phyloP scores from a whole-genome alignment of 345 rosid genomes.

The Odontarrhena argentea region DNA sequence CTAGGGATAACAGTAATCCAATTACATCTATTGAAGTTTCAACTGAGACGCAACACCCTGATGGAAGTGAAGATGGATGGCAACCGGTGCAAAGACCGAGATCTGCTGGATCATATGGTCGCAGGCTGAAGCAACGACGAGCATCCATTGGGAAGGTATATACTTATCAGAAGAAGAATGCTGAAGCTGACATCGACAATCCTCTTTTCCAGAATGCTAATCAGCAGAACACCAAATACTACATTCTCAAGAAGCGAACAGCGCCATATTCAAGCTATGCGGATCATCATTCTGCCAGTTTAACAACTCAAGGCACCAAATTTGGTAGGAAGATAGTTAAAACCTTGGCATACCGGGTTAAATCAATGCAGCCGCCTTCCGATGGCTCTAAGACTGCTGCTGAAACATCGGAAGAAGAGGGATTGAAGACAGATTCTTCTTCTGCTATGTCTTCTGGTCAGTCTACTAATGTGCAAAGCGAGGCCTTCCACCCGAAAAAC shows the following conservation, averaged over 20 bases:
- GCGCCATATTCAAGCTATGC: slow-evolving; percentile 62
- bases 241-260: slow-evolving; percentile 69
- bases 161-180: slow-evolving; percentile 69
- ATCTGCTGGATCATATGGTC: slow-evolving; percentile 71
- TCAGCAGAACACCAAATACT: slow-evolving; percentile 64
- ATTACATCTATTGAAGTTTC: slow-evolving; percentile 40
- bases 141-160: slow-evolving; percentile 75
- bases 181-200: slow-evolving; percentile 55
- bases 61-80: slow-evolving; percentile 84
- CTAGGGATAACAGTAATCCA: slow-evolving; percentile 42
- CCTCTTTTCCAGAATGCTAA: slow-evolving; percentile 54
- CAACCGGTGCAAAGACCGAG: slow-evolving; percentile 93
- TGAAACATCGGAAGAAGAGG: slow-evolving; percentile 44
- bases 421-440: slow-evolving; percentile 46
- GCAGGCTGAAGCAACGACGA: slow-evolving; percentile 82
- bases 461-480: slow-evolving; percentile 45
- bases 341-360: slow-evolving; percentile 83
- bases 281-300: slow-evolving; percentile 55
- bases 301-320: slow-evolving; percentile 63
- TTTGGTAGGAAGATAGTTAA: slow-evolving; percentile 75
- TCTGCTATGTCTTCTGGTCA: slow-evolving; percentile 45
- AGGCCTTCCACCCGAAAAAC: slow-evolving; percentile 45
- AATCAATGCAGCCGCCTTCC: slow-evolving; percentile 64
- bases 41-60: slow-evolving; percentile 48
- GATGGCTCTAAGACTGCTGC: slow-evolving; percentile 44